Evolutionary conservation across 2,329 filamentous ascomycete species (phyloP), one percentile per base, ranked within the genome.

Genomic region (Pseudofabraea citricarpa): DNA sequence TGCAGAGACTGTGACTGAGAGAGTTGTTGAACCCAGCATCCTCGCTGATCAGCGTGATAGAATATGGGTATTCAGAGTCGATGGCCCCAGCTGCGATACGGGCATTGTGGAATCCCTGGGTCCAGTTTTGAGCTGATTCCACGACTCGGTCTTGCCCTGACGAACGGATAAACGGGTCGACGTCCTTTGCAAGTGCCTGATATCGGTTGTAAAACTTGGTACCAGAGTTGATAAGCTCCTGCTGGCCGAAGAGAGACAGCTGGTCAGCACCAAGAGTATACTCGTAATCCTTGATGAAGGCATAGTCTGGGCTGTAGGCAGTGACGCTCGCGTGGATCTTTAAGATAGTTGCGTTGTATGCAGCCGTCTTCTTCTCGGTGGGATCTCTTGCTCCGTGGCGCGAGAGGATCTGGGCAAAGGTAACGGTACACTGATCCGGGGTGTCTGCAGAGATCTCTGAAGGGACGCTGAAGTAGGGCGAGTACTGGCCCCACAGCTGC

Each of bases 301-400:
- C 73, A 56, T 81, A 89, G 20, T 76, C 73, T 24, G 71, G 69
- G 6, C 74, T 74, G 57, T 86, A 91, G 0, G 64, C 63, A 2
- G 71, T 73, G 8, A 71, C 71, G 27, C 56, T 61, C 35, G 61
- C 62, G 47, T 90, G 81, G 48, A 96, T 84, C 37, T 75, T 76
- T 21, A 73, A 61, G 41, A 95, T 71, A 7, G 87, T 73, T 5
- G 68, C 63, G 29, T 71, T 73, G 65, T 95, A 95, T 6, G 63
- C 59, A 9, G 62, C 59, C 1, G 81, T 77, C 68, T 90, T 94
- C 51, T 70, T 69, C 9, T 67, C 57, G 0, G 90, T 95, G 1
- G 90, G 90, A 59, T 88, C 85, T 41, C 90, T 79, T 27, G 87
- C 87, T 37, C 90, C 90, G 61, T 96, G 90, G 2, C 90, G 81